Base-by-base conservation (phyloP, 2,329 filamentous ascomycete genomes). In the Alternaria sp. region DNA sequence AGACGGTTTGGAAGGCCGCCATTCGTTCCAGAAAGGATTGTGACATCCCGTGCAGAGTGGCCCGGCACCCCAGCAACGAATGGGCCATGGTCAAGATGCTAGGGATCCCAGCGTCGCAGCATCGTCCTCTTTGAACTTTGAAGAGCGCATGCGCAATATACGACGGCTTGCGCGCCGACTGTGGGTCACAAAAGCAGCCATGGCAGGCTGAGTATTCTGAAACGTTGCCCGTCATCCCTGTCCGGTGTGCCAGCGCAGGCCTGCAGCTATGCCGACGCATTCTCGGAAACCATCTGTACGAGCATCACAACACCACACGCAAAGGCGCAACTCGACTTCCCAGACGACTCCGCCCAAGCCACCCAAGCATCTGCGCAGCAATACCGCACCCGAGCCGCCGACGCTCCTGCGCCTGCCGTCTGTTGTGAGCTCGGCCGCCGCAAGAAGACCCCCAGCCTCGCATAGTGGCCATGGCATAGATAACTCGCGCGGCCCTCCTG, bases 391-490 rank as follows among this genome's bases (percentile, higher is more conserved):
- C 7, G 62, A 68, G 28, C 49, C 65, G 26, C 69, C 70, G 24
- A 61, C 66, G 13, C 66, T 76, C 23, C 45, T 74, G 67, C 74
- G 74, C 63, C 66, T 76, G 57, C 73, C 73, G 21, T 74, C 73
- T 4, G 55, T 58, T 4, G 55, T 58, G 33, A 68, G 53, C 55
- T 69, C 70, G 10, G 55, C 69, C 17, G 59, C 73, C n/a, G 56
- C 65, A 34, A 76, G 76, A 72, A 72, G 78, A 63, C 77, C 81
- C 29, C 82, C 81, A 39, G 80, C 81, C 24, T 83, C 81, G 48
- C 78, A 78, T 62, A 81, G 79, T 64, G 80, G 78, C 52, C 77
- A 81, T 78, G 81, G 81, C 66, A 81, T 84, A 76, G 80, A 81
- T 69, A 82, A 80, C 29, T 79, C 77, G 56, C 74, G 78, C 67